These are phyloP conservation scores for Trichosanthes cucumerina DNA, from an alignment of 306 rosid genomes.

Conservation along the genomic window DNA sequence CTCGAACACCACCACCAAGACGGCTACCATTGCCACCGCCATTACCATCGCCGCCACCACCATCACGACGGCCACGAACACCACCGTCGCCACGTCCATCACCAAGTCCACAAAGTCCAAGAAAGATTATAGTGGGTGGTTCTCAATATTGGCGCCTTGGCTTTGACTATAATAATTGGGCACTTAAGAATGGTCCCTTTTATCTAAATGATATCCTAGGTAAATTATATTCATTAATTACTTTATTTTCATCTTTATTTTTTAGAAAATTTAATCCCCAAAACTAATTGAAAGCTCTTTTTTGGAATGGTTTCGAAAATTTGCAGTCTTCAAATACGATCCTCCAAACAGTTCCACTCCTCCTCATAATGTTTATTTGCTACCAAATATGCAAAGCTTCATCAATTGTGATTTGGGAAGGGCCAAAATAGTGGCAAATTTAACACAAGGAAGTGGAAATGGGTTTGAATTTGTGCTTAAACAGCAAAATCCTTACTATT, in stretches of 20 bases:
- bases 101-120: not conserved
- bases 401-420: slow-evolving; percentile 31
- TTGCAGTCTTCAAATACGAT: slow-evolving; percentile 61
- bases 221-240: slow-evolving; percentile 3
- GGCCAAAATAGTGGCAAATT: slow-evolving; percentile 28
- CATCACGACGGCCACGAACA: not conserved
- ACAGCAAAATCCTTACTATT: slow-evolving; percentile 44
- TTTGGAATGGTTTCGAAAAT: not conserved
- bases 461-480: slow-evolving; percentile 38
- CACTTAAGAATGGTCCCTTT: slow-evolving; percentile 34
- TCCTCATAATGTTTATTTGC: slow-evolving; percentile 33
- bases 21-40: not conserved
- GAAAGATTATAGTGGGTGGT: slow-evolving; percentile 42
- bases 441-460: slow-evolving; percentile 37
- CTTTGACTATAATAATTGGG: slow-evolving; percentile 45
- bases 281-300: not conserved
- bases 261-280: not conserved
- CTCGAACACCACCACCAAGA: not conserved
- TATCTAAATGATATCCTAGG: slow-evolving; percentile 54
- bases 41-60: not conserved
- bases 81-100: not conserved
- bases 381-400: slow-evolving; percentile 32
- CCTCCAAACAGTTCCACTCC: slow-evolving; percentile 29
- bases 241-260: not conserved
- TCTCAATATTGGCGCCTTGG: slow-evolving; percentile 44